These are phyloP conservation scores for Xylaria nigripes DNA, from an alignment of 495 filamentous ascomycete genomes.

Conservation along the genomic window DNA sequence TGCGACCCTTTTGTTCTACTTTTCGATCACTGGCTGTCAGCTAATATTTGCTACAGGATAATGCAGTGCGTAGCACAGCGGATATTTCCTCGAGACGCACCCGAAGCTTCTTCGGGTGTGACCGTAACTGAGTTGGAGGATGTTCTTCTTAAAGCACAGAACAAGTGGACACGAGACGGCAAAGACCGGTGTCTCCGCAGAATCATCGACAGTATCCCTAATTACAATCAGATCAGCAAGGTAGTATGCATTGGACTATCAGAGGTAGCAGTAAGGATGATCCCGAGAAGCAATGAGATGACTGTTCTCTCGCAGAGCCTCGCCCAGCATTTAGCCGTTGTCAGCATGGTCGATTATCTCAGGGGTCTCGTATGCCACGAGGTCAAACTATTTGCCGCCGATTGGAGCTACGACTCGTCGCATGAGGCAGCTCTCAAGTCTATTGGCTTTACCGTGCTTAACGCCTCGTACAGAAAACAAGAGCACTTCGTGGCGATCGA, in stretches of 20 bases:
- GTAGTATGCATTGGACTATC: constrained; percentile 8
- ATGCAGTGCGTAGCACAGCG: neutral
- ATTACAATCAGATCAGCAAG: neutral
- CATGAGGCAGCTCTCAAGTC: neutral
- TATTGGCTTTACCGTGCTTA: neutral
- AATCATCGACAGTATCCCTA: constrained; percentile 2
- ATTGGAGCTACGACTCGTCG: constrained; percentile 1
- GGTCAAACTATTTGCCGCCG: constrained; percentile 4
- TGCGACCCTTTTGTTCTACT: neutral
- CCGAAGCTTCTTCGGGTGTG: neutral
- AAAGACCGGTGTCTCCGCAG: neutral
- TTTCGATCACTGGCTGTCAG: neutral
- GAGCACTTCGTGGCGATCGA: constrained; percentile 4
- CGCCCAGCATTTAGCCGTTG: constrained; percentile 3
- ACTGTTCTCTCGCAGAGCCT: neutral
- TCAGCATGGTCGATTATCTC: neutral
- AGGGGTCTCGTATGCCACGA: neutral
- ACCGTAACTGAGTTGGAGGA: neutral
- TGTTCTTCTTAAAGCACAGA: neutral
- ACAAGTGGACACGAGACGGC: neutral
- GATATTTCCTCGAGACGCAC: neutral
- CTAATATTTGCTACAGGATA: neutral
- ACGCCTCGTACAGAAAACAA: neutral
- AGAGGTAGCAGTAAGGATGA: neutral
- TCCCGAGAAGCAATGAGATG: neutral